Percentiles rank a stretch among this genome's conserved stretches.
phyloP scores from a whole-genome alignment of 352 stramenopile species.

The Pythium diclinum region DNA sequence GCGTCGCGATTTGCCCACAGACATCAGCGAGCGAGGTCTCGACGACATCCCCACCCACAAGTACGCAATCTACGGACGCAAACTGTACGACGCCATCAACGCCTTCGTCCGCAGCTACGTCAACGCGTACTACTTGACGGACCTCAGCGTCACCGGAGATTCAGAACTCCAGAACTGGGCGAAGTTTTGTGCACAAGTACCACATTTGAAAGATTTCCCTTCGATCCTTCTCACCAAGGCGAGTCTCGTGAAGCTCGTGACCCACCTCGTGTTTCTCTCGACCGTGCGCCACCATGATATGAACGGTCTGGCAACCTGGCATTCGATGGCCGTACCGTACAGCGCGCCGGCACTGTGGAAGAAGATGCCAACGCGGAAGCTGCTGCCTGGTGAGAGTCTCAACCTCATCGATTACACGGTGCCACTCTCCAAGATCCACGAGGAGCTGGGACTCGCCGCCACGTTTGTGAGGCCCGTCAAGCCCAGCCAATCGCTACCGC shows the following conservation, averaged over 20 bases:
- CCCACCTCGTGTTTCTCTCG: constrained; percentile 40
- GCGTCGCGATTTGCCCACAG: constrained; percentile 10
- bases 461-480: background rate
- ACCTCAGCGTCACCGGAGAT: constrained; percentile 28
- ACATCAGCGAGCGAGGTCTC: constrained; percentile 15
- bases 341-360: constrained; percentile 21
- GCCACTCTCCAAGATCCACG: background rate
- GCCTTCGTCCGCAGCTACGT: constrained; percentile 43
- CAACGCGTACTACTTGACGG: constrained; percentile 31
- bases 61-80: constrained; percentile 14
- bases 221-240: constrained; percentile 17
- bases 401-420: constrained; percentile 10
- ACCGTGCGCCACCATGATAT: constrained; percentile 45
- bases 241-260: constrained; percentile 28
- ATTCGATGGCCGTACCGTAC: constrained; percentile 24
- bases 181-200: constrained; percentile 22
- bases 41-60: constrained; percentile 21
- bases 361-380: constrained; percentile 14
- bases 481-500: background rate
- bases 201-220: constrained; percentile 36
- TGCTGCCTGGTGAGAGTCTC: background rate
- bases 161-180: constrained; percentile 49
- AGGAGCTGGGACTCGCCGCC: background rate
- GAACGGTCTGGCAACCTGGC: constrained; percentile 41
- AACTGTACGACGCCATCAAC: constrained; percentile 23